Percentiles rank a stretch among this genome's conserved stretches.
Evolutionary conservation across 768 basidiomycete genomes (phyloP).

Genomic region (Peribolospora baueri): DNA sequence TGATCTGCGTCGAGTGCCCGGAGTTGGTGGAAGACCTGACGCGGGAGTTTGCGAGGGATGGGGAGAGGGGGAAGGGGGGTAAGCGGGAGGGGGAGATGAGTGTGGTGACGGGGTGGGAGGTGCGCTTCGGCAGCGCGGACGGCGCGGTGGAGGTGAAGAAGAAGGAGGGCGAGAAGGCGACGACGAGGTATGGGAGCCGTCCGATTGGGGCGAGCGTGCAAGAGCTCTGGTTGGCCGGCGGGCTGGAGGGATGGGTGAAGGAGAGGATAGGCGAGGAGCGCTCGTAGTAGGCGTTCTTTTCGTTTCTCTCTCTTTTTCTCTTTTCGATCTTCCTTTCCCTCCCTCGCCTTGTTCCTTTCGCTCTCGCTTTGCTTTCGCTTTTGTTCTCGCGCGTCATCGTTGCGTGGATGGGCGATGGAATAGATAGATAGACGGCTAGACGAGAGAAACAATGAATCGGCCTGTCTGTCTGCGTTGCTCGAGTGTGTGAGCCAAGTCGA

Average conservation of each 20-base stretch:
- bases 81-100: conserved; percentile 52
- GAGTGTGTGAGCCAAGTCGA: no score
- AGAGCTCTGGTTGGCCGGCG: conserved; percentile 89
- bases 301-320: no score
- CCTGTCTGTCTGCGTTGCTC: no score
- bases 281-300: no score
- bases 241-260: conserved; percentile 66
- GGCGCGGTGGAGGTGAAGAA: conserved; percentile 39
- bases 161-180: conserved; percentile 25
- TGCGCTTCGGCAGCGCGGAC: conserved; percentile 42
- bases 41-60: conserved; percentile 41
- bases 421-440: no score
- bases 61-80: conserved; percentile 52
- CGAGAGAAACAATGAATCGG: no score
- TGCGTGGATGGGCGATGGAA: no score
- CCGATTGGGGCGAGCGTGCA: conserved; percentile 83
- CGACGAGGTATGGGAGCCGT: conserved; percentile 37
- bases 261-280: conserved; percentile 9
- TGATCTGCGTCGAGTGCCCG: conserved; percentile 82
- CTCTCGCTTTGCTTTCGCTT: no score
- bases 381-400: no score
- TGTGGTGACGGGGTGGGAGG: conserved; percentile 40
- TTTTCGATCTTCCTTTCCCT: no score
- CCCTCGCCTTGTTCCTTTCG: no score
- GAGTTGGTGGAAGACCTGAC: conserved; percentile 72